Base-by-base conservation (phyloP, 345 rosid species). In the Combretum micranthum region DNA sequence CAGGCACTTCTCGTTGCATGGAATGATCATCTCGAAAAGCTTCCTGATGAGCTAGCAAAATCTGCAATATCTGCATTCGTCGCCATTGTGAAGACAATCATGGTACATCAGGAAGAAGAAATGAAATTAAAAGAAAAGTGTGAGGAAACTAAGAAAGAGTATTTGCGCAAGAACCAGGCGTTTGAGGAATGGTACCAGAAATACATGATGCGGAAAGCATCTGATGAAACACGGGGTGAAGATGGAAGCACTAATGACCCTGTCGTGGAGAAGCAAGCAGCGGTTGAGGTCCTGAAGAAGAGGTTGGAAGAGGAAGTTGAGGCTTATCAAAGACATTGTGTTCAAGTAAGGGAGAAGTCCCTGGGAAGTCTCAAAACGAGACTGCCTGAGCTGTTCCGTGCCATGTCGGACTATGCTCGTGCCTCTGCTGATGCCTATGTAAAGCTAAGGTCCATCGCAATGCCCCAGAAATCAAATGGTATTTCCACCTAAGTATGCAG, bases 281-380 rank as follows among this genome's bases (percentile, higher is more conserved):
- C 49, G 1, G 89, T 92, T 44, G 89, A 86, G 78, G 81, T 74
- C 60, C 62, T 88, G 75, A 77, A 72, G 69, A 88, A 84, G 79
- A 84, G 80, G 65, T 65, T 85, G 72, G 85, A 83, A 62, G 93
- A 88, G 39, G 96, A 84, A 53, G 66, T 56, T 12, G 95, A 86
- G 71, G 83, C 74, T 53, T 78, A 86, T 61, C 71, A 65, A 57
- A 88, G 83, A 56, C 87, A 83, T 39, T 83, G 98, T 74, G 56
- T 81, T 69, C 98, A 92, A 69, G 97, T 86, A 44, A 81, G 95
- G 57, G 98, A 91, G 68, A 91, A 91, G 69, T 91, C 96, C 15
- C 71, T 91, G 4, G 90, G 90, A 59, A 91, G 69, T 62, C 81
- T 91, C 52, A 88, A 86, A 72, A 73, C 77, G 6, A 84, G 89